Evolutionary conservation across 441 rosid species (phyloP).

Genomic region (Biscutella auriculata): DNA sequence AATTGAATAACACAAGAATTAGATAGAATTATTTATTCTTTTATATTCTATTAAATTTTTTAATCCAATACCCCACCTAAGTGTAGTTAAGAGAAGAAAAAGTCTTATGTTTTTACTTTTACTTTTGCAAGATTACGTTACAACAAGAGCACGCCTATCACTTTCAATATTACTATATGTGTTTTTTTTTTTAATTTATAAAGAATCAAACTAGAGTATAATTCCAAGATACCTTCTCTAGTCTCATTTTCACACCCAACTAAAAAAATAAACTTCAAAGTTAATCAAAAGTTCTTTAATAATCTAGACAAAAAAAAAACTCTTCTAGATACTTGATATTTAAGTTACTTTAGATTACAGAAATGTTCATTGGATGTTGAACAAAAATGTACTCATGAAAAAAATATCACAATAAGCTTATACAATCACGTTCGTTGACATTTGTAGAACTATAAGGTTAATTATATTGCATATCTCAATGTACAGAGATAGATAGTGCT

Average conservation of each 20-base stretch:
- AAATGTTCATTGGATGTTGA: neutral
- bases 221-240: constrained; percentile 8
- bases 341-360: neutral
- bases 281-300: neutral
- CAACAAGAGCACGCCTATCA: constrained; percentile 8
- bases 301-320: neutral
- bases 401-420: too few relatives aligned
- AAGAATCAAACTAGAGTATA: neutral
- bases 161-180: constrained; percentile 1
- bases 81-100: neutral
- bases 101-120: constrained; percentile 14
- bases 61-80: too few relatives aligned
- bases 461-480: too few relatives aligned
- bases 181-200: too few relatives aligned
- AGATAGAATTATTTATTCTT: too few relatives aligned
- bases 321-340: constrained; percentile 11
- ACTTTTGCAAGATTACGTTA: neutral
- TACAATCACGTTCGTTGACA: too few relatives aligned
- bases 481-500: too few relatives aligned
- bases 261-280: neutral
- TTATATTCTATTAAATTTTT: too few relatives aligned
- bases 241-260: constrained; percentile 21
- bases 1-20: too few relatives aligned
- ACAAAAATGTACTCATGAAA: too few relatives aligned
- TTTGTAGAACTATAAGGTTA: too few relatives aligned